Percentiles rank a stretch among this genome's conserved stretches.
Evolutionary conservation across 306 rosid species (phyloP).

Genomic region (Cucurbita ficifolia): DNA sequence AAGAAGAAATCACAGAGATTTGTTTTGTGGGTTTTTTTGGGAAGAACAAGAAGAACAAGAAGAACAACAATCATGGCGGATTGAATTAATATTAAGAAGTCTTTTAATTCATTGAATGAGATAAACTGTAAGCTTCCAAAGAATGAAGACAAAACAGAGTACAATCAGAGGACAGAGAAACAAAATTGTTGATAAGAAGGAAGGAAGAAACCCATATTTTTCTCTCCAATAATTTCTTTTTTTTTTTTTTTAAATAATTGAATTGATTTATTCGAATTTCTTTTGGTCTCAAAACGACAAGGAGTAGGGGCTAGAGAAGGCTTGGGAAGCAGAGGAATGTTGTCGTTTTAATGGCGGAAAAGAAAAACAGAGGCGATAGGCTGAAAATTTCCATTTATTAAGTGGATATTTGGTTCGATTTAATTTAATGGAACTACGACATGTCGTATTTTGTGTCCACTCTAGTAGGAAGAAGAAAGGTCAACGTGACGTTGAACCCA

Average conservation of each 20-base stretch:
- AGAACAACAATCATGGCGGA: neutral
- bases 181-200: conserved; percentile 16
- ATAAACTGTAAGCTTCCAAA: neutral
- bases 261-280: neutral
- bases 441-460: neutral
- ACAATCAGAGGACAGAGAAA: neutral
- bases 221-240: neutral
- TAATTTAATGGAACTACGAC: neutral
- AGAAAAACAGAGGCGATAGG: neutral
- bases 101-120: conserved; percentile 4
- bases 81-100: conserved; percentile 11
- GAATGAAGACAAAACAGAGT: conserved; percentile 22
- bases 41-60: neutral
- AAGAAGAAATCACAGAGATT: neutral
- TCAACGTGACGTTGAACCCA: neutral
- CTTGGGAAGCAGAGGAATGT: neutral
- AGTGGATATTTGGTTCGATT: neutral
- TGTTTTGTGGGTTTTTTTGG: neutral
- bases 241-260: neutral
- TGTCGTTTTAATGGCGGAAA: neutral
- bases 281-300: neutral
- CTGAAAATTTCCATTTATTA: neutral
- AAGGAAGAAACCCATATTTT: conserved; percentile 4
- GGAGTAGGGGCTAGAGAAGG: neutral
- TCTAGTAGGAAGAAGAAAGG: neutral